phyloP scores from a whole-genome alignment of 192 early-diverging fungal genomes.

The Mortierella alpina region DNA sequence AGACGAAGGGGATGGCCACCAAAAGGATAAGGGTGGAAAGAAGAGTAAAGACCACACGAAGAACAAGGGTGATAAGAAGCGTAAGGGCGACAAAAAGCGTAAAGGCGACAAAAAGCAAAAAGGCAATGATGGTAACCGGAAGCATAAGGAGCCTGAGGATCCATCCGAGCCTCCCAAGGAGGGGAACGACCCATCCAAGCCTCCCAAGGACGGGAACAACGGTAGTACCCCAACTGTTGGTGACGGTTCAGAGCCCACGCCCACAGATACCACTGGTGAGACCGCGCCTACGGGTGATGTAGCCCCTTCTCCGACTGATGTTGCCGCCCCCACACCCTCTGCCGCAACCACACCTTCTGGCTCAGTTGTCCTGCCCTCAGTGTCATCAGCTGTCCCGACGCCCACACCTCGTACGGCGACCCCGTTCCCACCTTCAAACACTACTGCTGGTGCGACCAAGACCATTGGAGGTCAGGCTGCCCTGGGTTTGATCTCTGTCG shows the following conservation, averaged over 20 bases:
- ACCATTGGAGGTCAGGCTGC: neutral
- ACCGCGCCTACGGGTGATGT: neutral
- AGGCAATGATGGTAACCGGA: neutral
- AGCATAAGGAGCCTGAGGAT: neutral
- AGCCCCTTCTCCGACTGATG: neutral
- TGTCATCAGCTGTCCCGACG: neutral
- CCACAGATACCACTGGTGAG: neutral
- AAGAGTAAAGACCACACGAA: neutral
- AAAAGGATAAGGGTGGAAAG: neutral
- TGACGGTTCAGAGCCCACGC: neutral
- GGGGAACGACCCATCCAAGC: neutral
- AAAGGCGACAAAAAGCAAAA: neutral
- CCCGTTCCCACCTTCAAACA: slow-evolving; percentile 9
- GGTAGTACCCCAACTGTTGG: neutral
- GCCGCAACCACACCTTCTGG: neutral
- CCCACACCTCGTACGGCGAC: slow-evolving; percentile 3
- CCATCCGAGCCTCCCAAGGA: neutral
- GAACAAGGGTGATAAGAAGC: neutral
- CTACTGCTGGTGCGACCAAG: neutral
- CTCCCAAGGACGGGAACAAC: neutral
- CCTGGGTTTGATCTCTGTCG: slow-evolving; percentile 7
- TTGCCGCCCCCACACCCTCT: too few relatives aligned
- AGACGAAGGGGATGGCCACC: neutral
- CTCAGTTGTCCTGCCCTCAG: neutral
- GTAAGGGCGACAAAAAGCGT: neutral